Evolutionary conservation across 805 yeast species (phyloP).

Genomic region (Schizosaccharomyces osmophilus): DNA sequence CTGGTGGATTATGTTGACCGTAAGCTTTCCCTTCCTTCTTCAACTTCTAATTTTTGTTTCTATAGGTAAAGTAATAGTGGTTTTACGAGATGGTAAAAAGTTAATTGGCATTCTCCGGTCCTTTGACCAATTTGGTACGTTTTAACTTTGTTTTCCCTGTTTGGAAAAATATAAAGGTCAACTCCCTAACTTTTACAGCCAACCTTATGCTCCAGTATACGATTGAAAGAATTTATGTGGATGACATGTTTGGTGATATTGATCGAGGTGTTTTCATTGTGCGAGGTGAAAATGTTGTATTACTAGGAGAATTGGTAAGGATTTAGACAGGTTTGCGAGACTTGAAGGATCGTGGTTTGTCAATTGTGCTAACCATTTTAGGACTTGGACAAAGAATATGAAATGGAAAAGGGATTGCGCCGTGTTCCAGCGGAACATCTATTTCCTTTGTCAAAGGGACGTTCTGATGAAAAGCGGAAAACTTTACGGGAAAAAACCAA

Average conservation of each 20-base stretch:
- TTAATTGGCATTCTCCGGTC: conserved; percentile 77
- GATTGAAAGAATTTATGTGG: conserved; percentile 48
- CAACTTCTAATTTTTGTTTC: background rate
- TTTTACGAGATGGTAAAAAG: conserved; percentile 72
- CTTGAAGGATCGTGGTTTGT: background rate
- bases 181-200: conserved; percentile 17
- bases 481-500: background rate
- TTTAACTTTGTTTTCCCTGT: background rate
- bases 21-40: conserved; percentile 8
- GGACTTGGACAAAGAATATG: background rate
- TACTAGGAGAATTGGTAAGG: conserved; percentile 63
- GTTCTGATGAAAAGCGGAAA: background rate
- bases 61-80: conserved; percentile 43
- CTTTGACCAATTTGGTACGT: conserved; percentile 62
- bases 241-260: conserved; percentile 43
- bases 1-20: conserved; percentile 19
- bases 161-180: background rate
- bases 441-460: background rate
- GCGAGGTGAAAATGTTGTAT: conserved; percentile 87
- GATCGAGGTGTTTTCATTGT: conserved; percentile 61
- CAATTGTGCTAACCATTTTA: background rate
- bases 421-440: background rate
- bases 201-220: conserved; percentile 83
- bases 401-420: background rate
- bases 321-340: background rate